Conservation (phyloP, 1,284 basidiomycete genomes). For the Cutaneotrichosporon cyanovorans region DNA sequence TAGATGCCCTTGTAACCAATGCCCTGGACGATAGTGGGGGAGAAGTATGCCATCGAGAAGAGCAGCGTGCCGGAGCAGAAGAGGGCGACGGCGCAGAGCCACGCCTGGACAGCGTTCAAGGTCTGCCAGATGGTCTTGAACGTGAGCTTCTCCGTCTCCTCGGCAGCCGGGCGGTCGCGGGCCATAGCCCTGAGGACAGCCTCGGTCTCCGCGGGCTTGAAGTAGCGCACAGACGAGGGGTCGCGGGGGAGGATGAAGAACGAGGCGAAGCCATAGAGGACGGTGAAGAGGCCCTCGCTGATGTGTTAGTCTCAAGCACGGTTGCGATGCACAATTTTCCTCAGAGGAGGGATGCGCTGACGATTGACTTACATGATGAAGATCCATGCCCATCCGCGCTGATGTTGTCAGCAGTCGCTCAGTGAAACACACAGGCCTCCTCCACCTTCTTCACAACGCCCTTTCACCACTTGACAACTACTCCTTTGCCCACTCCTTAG, state of each 20-base stretch:
- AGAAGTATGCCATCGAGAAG: conserved; percentile 52
- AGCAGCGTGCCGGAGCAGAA: conserved; percentile 46
- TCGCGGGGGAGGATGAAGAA: conserved; percentile 49
- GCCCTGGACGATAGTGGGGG: conserved; percentile 48
- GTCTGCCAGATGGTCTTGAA: conserved; percentile 47
- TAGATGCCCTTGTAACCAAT: conserved; percentile 47
- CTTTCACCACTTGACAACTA: too few relatives aligned
- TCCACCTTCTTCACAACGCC: too few relatives aligned
- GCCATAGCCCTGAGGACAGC: conserved; percentile 36
- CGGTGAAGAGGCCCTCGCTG: conserved; percentile 45
- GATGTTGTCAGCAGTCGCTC: too few relatives aligned
- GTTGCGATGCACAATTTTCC: not conserved
- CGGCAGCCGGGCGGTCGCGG: conserved; percentile 14
- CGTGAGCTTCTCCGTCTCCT: conserved; percentile 48
- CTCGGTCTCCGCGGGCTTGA: conserved; percentile 48
- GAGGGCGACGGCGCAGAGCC: conserved; percentile 22
- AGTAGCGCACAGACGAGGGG: conserved; percentile 43
- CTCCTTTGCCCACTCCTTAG: too few relatives aligned
- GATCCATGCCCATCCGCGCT: conserved; percentile 52
- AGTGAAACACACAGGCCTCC: too few relatives aligned
- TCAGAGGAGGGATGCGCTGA: not conserved
- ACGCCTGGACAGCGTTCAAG: conserved; percentile 18
- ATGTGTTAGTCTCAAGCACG: not conserved
- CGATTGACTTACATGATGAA: conserved; percentile 51
- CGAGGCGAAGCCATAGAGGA: conserved; percentile 47